Evolutionary conservation across 345 rosid species (phyloP), one percentile per base, ranked within the genome.

Genomic region (Acer saccharum): DNA sequence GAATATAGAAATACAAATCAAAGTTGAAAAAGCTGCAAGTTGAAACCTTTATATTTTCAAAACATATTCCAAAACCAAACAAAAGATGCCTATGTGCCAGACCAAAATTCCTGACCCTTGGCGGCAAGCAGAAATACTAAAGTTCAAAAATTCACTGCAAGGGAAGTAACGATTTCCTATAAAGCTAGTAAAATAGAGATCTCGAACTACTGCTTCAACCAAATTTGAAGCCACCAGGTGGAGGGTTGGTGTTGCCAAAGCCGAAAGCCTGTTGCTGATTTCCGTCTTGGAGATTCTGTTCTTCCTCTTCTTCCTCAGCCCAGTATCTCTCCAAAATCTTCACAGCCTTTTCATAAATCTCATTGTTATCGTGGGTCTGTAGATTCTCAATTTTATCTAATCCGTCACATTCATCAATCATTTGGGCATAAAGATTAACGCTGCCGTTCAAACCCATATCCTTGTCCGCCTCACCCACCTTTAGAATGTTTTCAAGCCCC

Each of bases 301-400:
- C 90, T 52, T 86, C 94, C 20, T 83, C 95, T 9, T 90, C 89
- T 61, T 85, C 96, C 82, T 93, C 98, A 10, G 91, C 86, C 98
- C 98, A 91, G 74, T 87, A 91, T 82, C 87, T 89, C 82, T 93
- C 98, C 84, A 93, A 74, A 57, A 93, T 89, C 80, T 91, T 93
- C 75, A 93, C 93, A 3, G 94, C 90, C 76, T 93, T 93, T 77
- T 91, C 97, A 66, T 93, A 93, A 20, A 93, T 91, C 82, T 93
- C 95, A 2, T 90, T 86, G 90, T 93, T 93, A 84, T 93, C 94
- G 68, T 93, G 98, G 27, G 84, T 84, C 58, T 91, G 98, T 78
- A 93, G 89, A 75, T 87, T 87, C 81, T 93, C 96, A n/a, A 93
- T 75, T 82, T 93, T 93, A 77, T 91, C 98, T 62, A 88, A 77